phyloP scores from a whole-genome alignment of 73 alveolate species.

The Loxodes magnus region DNA sequence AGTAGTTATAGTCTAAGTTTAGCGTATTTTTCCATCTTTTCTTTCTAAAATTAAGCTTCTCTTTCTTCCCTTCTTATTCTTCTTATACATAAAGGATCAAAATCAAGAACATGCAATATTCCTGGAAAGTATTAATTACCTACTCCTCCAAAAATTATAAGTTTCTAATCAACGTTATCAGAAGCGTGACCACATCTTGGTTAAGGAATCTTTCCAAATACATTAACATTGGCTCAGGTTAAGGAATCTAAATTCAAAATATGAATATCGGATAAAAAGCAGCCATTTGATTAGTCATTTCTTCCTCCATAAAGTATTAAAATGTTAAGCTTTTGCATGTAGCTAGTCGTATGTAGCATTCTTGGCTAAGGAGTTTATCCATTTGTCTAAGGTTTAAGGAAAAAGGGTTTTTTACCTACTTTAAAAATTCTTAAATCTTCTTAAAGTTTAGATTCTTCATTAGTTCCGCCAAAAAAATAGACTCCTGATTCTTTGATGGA shows the following conservation, averaged over 20 bases:
- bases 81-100: too few species aligned
- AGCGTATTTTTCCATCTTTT: too few species aligned
- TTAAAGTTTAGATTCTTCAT: not conserved
- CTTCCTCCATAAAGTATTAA: slow-evolving; percentile 21
- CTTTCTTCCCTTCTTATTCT: too few species aligned
- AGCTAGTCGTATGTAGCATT: slow-evolving; percentile 3
- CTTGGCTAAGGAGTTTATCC: slow-evolving; percentile 11
- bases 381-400: not conserved
- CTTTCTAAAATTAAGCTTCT: too few species aligned
- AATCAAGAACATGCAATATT: too few species aligned
- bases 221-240: not conserved
- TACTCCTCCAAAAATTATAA: slow-evolving; percentile 8
- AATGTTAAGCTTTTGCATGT: not conserved
- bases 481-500: slow-evolving; percentile 7
- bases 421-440: not conserved
- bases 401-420: slow-evolving; percentile 4
- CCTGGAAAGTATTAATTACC: not conserved
- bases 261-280: not conserved
- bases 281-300: not conserved
- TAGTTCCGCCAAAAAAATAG: slow-evolving; percentile 5
- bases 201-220: slow-evolving; percentile 8
- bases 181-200: slow-evolving; percentile 8
- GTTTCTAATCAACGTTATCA: not conserved
- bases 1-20: too few species aligned
- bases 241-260: slow-evolving; percentile 3